Evolutionary conservation across 2,329 filamentous ascomycete genomes (phyloP).

Genomic region (Aspergillus nomiae): DNA sequence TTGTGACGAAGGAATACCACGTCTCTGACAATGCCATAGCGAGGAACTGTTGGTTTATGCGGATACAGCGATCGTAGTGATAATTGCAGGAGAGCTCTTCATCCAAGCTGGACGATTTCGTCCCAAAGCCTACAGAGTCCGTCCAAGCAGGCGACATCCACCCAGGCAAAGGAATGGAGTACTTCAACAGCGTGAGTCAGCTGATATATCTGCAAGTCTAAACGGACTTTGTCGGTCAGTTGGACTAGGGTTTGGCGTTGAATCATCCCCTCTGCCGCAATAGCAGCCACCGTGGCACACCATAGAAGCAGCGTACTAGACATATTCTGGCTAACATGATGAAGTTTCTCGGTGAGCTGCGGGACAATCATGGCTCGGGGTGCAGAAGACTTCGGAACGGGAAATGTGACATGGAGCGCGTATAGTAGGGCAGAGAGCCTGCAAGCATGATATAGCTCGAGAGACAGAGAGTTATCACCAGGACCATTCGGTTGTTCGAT

Average conservation of each 20-base stretch:
- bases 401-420: slow-evolving; percentile 10
- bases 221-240: background rate
- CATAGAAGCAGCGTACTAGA: background rate
- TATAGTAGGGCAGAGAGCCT: background rate
- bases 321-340: background rate
- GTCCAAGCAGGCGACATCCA: background rate
- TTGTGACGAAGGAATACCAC: no score
- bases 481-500: background rate
- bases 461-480: background rate
- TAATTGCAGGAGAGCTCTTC: background rate
- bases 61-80: background rate
- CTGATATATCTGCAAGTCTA: background rate
- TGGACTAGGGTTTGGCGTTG: background rate
- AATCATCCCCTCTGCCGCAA: background rate
- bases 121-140: background rate
- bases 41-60: no score
- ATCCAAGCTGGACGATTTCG: background rate
- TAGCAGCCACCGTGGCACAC: slow-evolving; percentile 1
- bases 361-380: background rate
- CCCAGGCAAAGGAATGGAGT: slow-evolving; percentile 7
- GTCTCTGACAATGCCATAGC: no score
- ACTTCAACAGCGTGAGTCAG: background rate
- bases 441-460: slow-evolving; percentile 4
- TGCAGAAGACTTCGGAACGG: background rate
- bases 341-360: background rate